Percentiles rank a stretch among this genome's conserved stretches.
Conservation (phyloP, 352 stramenopile genomes). For the Phytophthora tubulina region DNA sequence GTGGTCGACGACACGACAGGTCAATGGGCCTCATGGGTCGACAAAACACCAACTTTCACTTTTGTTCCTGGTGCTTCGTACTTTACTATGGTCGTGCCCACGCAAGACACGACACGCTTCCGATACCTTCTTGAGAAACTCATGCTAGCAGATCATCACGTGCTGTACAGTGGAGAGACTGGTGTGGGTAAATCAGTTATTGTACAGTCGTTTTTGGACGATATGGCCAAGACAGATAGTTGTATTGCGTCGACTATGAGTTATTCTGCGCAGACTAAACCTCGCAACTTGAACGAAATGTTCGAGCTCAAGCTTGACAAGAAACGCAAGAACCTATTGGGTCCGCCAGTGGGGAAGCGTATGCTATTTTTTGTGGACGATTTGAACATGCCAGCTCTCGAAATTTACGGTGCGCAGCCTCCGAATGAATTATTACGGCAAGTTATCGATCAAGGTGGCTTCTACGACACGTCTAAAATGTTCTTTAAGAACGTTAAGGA, state of each 20-base stretch:
- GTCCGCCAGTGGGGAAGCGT: slow-evolving; percentile 74
- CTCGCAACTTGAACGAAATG: slow-evolving; percentile 84
- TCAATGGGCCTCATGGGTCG: slow-evolving; percentile 87
- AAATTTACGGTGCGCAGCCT: slow-evolving; percentile 94
- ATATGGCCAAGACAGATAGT: slow-evolving; percentile 86
- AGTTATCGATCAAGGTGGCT: slow-evolving; percentile 91
- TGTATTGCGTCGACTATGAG: slow-evolving; percentile 90
- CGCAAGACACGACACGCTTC: slow-evolving; percentile 95
- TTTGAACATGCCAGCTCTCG: slow-evolving; percentile 93
- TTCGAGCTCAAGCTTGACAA: slow-evolving; percentile 88
- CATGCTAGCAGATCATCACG: slow-evolving; percentile 82
- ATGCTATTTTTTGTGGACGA: slow-evolving; percentile 94
- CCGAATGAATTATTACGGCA: slow-evolving; percentile 93
- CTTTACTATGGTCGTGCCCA: slow-evolving; percentile 96
- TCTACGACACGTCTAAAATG: slow-evolving; percentile 94
- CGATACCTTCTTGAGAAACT: slow-evolving; percentile 93
- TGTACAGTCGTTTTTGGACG: slow-evolving; percentile 91
- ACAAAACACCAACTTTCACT: slow-evolving; percentile 90
- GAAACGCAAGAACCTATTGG: slow-evolving; percentile 86
- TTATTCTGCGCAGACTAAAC: slow-evolving; percentile 92
- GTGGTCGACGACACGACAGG: slow-evolving; percentile 80
- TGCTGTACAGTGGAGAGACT: slow-evolving; percentile 92
- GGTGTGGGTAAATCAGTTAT: slow-evolving; percentile 95
- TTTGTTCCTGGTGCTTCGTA: slow-evolving; percentile 90
- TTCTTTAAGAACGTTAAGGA: slow-evolving; percentile 94